Conservation (phyloP, 257 asterid species). For the Cruciata laevipes region DNA sequence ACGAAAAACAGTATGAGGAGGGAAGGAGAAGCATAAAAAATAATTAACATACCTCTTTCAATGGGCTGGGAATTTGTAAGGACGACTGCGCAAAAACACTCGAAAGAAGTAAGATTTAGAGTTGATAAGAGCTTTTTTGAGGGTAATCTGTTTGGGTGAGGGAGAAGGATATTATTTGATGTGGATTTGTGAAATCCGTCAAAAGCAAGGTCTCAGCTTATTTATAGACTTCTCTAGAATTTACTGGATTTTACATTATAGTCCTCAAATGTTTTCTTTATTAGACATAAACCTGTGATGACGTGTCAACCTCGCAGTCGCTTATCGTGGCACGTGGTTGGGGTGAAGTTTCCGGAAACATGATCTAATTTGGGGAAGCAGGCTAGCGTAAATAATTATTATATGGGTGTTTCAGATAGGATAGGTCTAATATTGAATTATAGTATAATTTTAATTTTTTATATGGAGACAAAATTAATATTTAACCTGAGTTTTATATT, state of each 20-base stretch:
- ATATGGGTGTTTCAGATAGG: too few species aligned
- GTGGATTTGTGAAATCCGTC: neutral
- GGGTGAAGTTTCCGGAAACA: neutral
- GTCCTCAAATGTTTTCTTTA: neutral
- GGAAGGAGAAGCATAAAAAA: neutral
- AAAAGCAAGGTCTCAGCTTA: neutral
- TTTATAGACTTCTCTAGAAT: neutral
- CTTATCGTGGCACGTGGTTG: neutral
- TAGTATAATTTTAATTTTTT: too few species aligned
- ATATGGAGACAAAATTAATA: too few species aligned
- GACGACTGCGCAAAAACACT: neutral
- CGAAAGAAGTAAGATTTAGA: neutral
- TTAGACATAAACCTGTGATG: neutral
- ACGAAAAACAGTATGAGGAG: neutral
- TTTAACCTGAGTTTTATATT: too few species aligned
- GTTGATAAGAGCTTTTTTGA: too few species aligned
- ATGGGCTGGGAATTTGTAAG: neutral
- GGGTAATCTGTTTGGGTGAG: neutral
- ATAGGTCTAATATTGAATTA: too few species aligned
- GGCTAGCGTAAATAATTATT: too few species aligned
- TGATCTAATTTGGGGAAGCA: neutral
- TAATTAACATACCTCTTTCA: conserved; percentile 19
- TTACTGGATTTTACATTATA: neutral
- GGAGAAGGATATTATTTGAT: neutral
- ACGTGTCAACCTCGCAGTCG: neutral